Conservation (phyloP, 805 yeast species). For the Kodamaea kaohsiungensis region DNA sequence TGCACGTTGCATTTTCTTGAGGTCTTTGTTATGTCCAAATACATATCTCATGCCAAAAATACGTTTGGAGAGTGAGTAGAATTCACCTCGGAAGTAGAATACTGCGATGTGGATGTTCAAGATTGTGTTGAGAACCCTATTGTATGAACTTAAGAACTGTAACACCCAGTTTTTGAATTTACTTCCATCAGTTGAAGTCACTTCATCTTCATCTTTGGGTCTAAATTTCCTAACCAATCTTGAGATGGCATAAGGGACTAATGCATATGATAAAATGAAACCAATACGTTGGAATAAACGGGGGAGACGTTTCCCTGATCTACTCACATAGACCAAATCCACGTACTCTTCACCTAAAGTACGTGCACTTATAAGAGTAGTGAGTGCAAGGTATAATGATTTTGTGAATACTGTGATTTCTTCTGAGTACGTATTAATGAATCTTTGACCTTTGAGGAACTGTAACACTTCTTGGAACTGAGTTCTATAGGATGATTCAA, state of each 20-base stretch:
- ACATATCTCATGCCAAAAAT: conserved; percentile 80
- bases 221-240: conserved; percentile 25
- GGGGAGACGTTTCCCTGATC: conserved; percentile 54
- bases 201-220: conserved; percentile 19
- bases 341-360: conserved; percentile 96
- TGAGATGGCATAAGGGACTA: conserved; percentile 59
- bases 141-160: conserved; percentile 37
- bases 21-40: conserved; percentile 59
- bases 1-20: conserved; percentile 36
- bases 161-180: conserved; percentile 7
- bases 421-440: conserved; percentile 60
- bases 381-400: conserved; percentile 64
- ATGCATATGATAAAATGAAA: conserved; percentile 59
- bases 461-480: conserved; percentile 60
- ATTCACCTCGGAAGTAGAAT: conserved; percentile 81
- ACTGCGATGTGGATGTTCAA: conserved; percentile 74
- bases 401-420: conserved; percentile 62
- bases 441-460: conserved; percentile 60
- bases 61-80: conserved; percentile 76
- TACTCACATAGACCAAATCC: conserved; percentile 66
- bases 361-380: conserved; percentile 73
- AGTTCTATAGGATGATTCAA: conserved; percentile 53
- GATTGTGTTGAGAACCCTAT: conserved; percentile 50
- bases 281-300: conserved; percentile 47
- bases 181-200: conserved; percentile 1